Evolutionary conservation across 2,329 filamentous ascomycete genomes (phyloP).

Genomic region (Ceratocystis colombiana): DNA sequence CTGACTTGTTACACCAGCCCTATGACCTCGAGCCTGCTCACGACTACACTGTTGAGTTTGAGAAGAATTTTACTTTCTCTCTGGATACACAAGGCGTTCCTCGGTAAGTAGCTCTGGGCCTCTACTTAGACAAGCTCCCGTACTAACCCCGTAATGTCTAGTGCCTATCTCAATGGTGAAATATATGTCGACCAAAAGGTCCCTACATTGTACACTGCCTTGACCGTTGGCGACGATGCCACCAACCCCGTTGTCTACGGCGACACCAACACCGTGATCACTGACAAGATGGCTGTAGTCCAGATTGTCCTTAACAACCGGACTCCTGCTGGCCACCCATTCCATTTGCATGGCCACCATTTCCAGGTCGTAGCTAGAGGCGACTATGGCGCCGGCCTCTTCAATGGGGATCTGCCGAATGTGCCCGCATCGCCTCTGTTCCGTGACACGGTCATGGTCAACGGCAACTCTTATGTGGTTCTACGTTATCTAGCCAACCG

Average conservation of each 20-base stretch:
- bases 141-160: background rate
- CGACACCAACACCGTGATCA: conserved; percentile 36
- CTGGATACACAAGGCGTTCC: conserved; percentile 51
- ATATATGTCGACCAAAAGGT: conserved; percentile 60
- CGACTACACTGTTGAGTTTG: conserved; percentile 23
- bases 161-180: conserved; percentile 18
- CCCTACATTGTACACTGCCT: conserved; percentile 61
- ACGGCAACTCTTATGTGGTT: conserved; percentile 41
- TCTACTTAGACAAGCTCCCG: no score
- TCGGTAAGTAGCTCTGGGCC: conserved; percentile 35
- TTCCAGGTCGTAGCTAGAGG: conserved; percentile 41
- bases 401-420: conserved; percentile 31
- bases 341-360: conserved; percentile 47
- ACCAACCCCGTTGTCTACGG: conserved; percentile 38
- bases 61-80: conserved; percentile 44
- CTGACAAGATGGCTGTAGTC: conserved; percentile 35
- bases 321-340: conserved; percentile 42
- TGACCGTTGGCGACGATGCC: conserved; percentile 44
- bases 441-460: conserved; percentile 42
- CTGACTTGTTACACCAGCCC: conserved; percentile 34
- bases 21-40: conserved; percentile 47
- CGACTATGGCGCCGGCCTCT: conserved; percentile 27
- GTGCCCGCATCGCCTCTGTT: conserved; percentile 36
- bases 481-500: conserved; percentile 39
- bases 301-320: conserved; percentile 45